Evolutionary conservation across 2,329 filamentous ascomycete species (phyloP).

Genomic region (Neoascochyta sp.): DNA sequence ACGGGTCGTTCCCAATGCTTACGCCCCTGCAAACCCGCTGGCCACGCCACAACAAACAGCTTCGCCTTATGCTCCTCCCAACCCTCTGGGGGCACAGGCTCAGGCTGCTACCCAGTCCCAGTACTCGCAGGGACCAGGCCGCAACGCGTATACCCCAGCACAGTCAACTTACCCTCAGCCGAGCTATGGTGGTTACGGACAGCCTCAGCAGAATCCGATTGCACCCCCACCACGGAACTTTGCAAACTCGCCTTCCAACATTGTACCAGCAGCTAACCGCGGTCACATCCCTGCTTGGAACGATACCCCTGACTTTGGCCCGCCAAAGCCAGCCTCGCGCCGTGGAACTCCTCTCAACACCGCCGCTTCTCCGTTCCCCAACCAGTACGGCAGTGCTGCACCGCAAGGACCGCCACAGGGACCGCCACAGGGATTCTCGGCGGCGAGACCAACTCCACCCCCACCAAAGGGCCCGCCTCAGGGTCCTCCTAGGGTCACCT

Average conservation of each 20-base stretch:
- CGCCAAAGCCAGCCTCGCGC: constrained; percentile 65
- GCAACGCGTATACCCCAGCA: constrained; percentile 44
- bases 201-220: constrained; percentile 42
- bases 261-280: constrained; percentile 62
- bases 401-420: constrained; percentile 47
- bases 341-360: constrained; percentile 69
- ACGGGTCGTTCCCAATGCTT: constrained; percentile 34
- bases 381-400: constrained; percentile 47
- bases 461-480: constrained; percentile 67
- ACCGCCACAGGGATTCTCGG: constrained; percentile 57
- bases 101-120: constrained; percentile 21
- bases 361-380: constrained; percentile 72
- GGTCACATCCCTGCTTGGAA: constrained; percentile 85
- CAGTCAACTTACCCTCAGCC: constrained; percentile 32
- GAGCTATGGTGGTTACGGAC: constrained; percentile 47
- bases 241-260: constrained; percentile 60
- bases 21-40: constrained; percentile 30
- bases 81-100: constrained; percentile 27
- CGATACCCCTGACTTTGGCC: constrained; percentile 77
- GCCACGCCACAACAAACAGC: constrained; percentile 20
- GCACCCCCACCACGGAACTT: constrained; percentile 63
- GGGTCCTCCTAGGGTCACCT: constrained; percentile 57
- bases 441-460: constrained; percentile 63
- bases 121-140: constrained; percentile 28
- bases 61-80: constrained; percentile 22